Base-by-base conservation (phyloP, 2,329 filamentous ascomycete species). In the Blastomyces emzantsi region DNA sequence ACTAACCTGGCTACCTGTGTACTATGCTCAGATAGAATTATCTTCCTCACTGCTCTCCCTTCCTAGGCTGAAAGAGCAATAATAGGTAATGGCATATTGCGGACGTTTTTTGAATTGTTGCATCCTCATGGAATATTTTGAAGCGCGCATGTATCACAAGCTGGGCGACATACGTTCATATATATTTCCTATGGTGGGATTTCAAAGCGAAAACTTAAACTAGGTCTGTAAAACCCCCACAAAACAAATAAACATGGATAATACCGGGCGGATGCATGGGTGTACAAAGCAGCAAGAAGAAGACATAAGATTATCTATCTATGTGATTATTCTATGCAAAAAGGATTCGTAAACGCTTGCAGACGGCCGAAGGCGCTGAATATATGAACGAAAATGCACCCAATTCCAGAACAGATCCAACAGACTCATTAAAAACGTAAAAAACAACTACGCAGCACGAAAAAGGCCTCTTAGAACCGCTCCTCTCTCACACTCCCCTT, bases 401-500 rank as follows among this genome's bases (percentile, higher is more conserved):
- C 6, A 11, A 55, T 17, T 0, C 11, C 30, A 13, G 36, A 39
- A 39, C 36, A 39, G 9, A 39, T 39, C 36, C 36, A 13, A 39
- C 25, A 30, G 25, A 19, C 28, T 54, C 51, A 54, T 4, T 15
- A 54, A 54, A 33, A 30, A 11, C 4, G 15, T 19, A 54, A 30
- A 15, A 17, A 19, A 54, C 13, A 54, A n/a, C 28, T 33, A 33
- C 28, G 17, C 5, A 17, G 8, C 33, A 54, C 17, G 51, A 7
- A n/a, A 55, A n/a, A 1, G 19, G 3, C 62, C 22, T 57, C 30
- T 60, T 41, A 88, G 67, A 87, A 85, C 51, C 81, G 77, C 68
- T 84, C 84, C 73, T 90, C 87, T 73, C 81, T 85, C 13, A 89
- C 73, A 70, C 74, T 83, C 1, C 88, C 89, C 66, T 78, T 75